Evolutionary conservation across 805 yeast genomes (phyloP).

Genomic region (Candida chilensis): DNA sequence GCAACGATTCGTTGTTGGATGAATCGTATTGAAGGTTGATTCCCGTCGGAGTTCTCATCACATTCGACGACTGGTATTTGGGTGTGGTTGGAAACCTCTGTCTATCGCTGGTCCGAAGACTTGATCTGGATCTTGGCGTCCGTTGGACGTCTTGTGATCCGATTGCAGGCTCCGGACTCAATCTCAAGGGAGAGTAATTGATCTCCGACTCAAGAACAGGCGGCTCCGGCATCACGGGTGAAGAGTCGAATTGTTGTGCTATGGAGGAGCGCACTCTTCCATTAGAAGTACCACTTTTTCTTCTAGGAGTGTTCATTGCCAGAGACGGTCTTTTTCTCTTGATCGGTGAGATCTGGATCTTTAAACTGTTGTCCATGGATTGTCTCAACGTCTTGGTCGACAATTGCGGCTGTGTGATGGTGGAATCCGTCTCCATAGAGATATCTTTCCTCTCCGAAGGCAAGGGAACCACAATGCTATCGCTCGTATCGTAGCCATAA

Average conservation of each 20-base stretch:
- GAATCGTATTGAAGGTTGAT: slow-evolving; percentile 3
- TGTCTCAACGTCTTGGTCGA: slow-evolving; percentile 18
- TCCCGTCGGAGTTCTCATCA: slow-evolving; percentile 16
- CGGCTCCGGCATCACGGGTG: slow-evolving; percentile 34
- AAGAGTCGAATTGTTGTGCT: slow-evolving; percentile 24
- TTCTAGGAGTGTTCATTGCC: slow-evolving; percentile 8
- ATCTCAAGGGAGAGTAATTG: slow-evolving; percentile 6
- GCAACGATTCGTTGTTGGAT: slow-evolving; percentile 4
- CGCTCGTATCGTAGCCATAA: slow-evolving; percentile 11
- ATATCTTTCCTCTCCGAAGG: slow-evolving; percentile 5
- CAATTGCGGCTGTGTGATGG: slow-evolving; percentile 5
- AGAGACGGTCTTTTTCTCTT: neutral
- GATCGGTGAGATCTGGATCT: slow-evolving; percentile 19
- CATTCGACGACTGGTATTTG: slow-evolving; percentile 8
- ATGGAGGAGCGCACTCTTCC: slow-evolving; percentile 17
- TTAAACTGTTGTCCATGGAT: slow-evolving; percentile 19
- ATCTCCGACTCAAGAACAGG: slow-evolving; percentile 28
- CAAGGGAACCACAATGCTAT: slow-evolving; percentile 12
- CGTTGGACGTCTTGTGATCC: slow-evolving; percentile 1
- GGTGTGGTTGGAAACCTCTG: slow-evolving; percentile 18
- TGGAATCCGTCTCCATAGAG: slow-evolving; percentile 2
- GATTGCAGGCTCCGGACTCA: slow-evolving; percentile 3
- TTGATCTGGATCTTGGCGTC: slow-evolving; percentile 1
- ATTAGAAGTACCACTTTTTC: slow-evolving; percentile 3
- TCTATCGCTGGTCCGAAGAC: slow-evolving; percentile 4